Evolutionary conservation across 257 asterid species (phyloP), one percentile per base, ranked within the genome.

Genomic region (Salvia hispanica): DNA sequence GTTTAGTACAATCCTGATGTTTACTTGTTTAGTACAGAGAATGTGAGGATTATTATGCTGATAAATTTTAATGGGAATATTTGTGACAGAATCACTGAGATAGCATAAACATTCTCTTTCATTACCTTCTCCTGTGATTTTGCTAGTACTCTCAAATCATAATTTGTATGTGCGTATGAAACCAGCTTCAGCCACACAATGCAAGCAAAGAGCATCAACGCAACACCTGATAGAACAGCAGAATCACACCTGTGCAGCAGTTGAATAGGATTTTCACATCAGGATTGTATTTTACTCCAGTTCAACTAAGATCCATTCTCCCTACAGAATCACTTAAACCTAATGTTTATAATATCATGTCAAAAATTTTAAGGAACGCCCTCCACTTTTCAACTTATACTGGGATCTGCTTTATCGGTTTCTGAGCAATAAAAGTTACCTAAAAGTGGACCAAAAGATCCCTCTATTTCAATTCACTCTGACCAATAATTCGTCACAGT

Each of bases 151-250:
- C 96, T 83, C 91, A 94, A 73, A 73, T 94, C 99, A 74, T 88
- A 85, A 72, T 84, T 94, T 67, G 97, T 84, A 78, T 94, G 99
- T 1, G 97, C 99, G 66, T 94, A 94, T 3, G 97, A 94, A 40
- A 94, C 84, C 87, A 91, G 78, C 83, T 94, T 94, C 82, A 94
- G 76, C 99, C 99, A 94, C 78, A 85, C 95, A 67, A 81, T 81
- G 85, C 91, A 84, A 70, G 96, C 74, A 74, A 84, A 78, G 28
- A 85, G 86, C 97, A 88, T 94, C 66, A 94, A 77, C 5, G 83
- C 78, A 64, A 78, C 95, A 42, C 99, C 97, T 2, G 96, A 86
- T 45, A 83, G 88, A 63, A 94, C 97, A 52, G 97, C 97, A 79
- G 97, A 85, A 78, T 91, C 97, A 67, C 87, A 84, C 87, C 99